Percentiles rank a stretch among this genome's conserved stretches.
phyloP scores from a whole-genome alignment of 2,329 filamentous ascomycete genomes.

The Cercospora janseana region DNA sequence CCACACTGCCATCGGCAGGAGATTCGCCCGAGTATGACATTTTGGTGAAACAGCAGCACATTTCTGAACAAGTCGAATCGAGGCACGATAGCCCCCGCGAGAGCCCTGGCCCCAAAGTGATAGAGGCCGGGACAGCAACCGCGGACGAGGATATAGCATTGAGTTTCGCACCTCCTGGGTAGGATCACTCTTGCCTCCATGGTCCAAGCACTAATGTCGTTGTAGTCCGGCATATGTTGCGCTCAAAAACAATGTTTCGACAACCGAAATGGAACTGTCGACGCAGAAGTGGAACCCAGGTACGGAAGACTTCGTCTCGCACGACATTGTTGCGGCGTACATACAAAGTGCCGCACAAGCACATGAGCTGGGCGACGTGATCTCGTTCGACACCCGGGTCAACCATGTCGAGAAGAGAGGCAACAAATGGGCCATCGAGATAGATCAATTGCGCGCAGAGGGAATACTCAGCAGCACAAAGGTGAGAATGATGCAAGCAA shows the following conservation, averaged over 20 bases:
- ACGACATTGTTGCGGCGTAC: constrained; percentile 58
- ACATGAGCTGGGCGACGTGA: constrained; percentile 52
- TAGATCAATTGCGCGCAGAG: constrained; percentile 26
- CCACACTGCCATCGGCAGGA: constrained; percentile 38
- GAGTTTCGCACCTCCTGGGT: constrained; percentile 51
- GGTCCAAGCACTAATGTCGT: not conserved
- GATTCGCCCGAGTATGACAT: constrained; percentile 34
- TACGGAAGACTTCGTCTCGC: constrained; percentile 59
- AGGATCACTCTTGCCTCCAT: constrained; percentile 24
- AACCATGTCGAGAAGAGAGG: constrained; percentile 50
- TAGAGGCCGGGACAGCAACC: not conserved
- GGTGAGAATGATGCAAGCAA: not conserved
- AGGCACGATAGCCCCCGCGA: constrained; percentile 25
- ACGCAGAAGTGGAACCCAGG: constrained; percentile 57
- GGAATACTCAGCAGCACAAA: not conserved
- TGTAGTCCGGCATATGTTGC: constrained; percentile 50
- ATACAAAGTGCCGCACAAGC: constrained; percentile 57
- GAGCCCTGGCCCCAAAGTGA: not conserved
- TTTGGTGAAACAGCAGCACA: not conserved
- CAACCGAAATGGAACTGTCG: constrained; percentile 50
- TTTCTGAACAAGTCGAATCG: not conserved
- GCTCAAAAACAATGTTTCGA: constrained; percentile 55
- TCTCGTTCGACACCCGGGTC: constrained; percentile 60
- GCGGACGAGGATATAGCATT: constrained; percentile 15
- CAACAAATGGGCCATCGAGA: constrained; percentile 53